Evolutionary conservation across 306 rosid species (phyloP), one percentile per base, ranked within the genome.

Genomic region (Vigna radiata): DNA sequence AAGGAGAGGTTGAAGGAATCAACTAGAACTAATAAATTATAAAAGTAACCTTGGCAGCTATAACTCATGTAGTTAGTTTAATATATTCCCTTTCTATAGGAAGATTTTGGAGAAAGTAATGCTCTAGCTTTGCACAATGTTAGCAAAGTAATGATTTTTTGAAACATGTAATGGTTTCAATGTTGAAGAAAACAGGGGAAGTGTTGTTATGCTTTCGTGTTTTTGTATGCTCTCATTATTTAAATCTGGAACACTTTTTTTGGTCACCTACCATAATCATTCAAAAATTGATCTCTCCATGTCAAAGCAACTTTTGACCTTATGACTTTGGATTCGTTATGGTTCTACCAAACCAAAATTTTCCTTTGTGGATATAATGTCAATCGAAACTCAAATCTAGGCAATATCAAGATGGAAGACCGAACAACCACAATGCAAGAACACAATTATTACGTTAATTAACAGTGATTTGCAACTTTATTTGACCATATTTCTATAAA

Each of bases 231-330:
- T 19, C 19, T 73, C 52, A 79, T 72, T 64, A 68, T 70, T 79
- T 75, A 37, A 59, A 76, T 77, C 72, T 69, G 50, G 25, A 76
- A 68, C 71, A 43, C 44, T 82, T 80, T 86, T 29, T 89, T 84
- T 77, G 87, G 90, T 85, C 86, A 91, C 89, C 90, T 58, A 85
- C 86, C 83, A 68, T 77, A 61, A 77, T 88, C 68, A 81, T 70
- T 79, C 36, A 61, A 53, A 67, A 56, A 50, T 68, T 56, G 77
- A 82, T 80, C 43, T 72, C 47, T 77, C 76, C 5, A 70, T 79
- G 86, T 82, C 85, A 77, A 79, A 85, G 72, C 71, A 49, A 56
- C 85, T 89, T 87, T 91, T 86, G 97, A 91, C 93, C 76, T 78
- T 53, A 50, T 80, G 74, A 73, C 83, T 53, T 75, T 64, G 82